Base-by-base conservation (phyloP, 768 basidiomycete species). In the Leccinellum rugosiceps region DNA sequence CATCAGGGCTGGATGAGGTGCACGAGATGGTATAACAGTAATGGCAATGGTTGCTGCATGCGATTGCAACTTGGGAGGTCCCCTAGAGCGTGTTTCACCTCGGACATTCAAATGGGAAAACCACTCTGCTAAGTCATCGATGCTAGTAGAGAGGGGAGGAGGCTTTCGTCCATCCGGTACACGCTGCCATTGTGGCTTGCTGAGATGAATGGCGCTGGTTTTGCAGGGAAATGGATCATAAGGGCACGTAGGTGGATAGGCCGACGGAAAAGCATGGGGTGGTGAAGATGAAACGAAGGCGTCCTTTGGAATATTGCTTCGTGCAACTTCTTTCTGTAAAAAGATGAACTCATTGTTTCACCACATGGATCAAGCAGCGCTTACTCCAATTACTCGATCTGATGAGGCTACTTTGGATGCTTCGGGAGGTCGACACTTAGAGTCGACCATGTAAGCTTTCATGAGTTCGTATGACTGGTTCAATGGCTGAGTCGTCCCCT, bases 211-310 rank as follows among this genome's bases (percentile, higher is more conserved):
- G 3, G 46, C n/a, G 0, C 59, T 41, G 2, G 23, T 41, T 56
- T 64, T 64, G 53, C 59, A 62, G 0, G 57, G 65, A 4, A 66
- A 66, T 13, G 65, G 65, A 28, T 66, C 57, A 6, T 67, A 55
- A 44, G 6, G 10, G 21, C 65, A 67, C 2, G 3, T 50, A 0
- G 59, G 56, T 8, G 65, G 65, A 35, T 66, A 66, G 8, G 30
- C 1, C 0, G 59, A 61, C 0, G 65, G 65, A 45, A 67, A 66
- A 0, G 58, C 59, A 15, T 66, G 65, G 1, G 26, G 38, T 7
- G 65, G 65, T 1, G 65, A n/a, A 26, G 49, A 13, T 4, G 43
- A 52, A 1, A 6, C 0, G 13, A 65, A 53, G 0, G 6, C 19
- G 3, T 58, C 23, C 17, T 45, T 31, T 0, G 9, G 23, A 4